These are phyloP conservation scores for Phytophthora syringae DNA, from an alignment of 352 stramenopile genomes.

Conservation along the genomic window DNA sequence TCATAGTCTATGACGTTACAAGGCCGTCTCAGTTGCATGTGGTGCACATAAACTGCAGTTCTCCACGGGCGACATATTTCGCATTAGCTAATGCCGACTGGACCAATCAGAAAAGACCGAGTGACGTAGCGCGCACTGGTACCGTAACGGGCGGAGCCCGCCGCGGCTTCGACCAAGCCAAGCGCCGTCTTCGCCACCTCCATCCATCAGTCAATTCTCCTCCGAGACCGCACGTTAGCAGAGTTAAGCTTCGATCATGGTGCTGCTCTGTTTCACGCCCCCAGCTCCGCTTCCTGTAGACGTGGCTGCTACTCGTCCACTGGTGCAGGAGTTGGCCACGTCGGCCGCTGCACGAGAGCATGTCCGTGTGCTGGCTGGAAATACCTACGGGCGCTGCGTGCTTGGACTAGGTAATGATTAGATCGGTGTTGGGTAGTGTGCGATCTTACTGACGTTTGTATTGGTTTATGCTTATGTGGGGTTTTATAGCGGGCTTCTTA, in stretches of 20 bases:
- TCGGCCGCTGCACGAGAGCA: conserved; percentile 37
- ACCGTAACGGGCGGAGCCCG: too few relatives aligned
- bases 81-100: conserved; percentile 23
- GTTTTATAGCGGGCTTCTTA: conserved; percentile 64
- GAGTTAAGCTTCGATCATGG: conserved; percentile 19
- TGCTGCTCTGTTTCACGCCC: conserved; percentile 40
- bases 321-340: conserved; percentile 32
- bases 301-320: conserved; percentile 33
- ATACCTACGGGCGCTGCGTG: conserved; percentile 74
- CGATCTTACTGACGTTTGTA: conserved; percentile 2
- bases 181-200: conserved; percentile 30
- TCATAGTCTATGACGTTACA: too few relatives aligned
- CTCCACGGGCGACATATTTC: conserved; percentile 22
- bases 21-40: conserved; percentile 15
- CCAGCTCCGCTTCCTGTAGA: conserved; percentile 33
- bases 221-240: neutral
- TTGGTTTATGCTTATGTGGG: conserved; percentile 1
- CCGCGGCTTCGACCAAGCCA: too few relatives aligned
- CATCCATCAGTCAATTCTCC: conserved; percentile 14
- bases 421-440: neutral
- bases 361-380: conserved; percentile 31
- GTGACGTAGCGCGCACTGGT: conserved; percentile 42
- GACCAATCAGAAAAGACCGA: conserved; percentile 26
- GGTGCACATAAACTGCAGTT: conserved; percentile 28
- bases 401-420: conserved; percentile 65